These are phyloP conservation scores for Moesziomyces aphidis DNA, from an alignment of 1,284 basidiomycete genomes.

Conservation along the genomic window DNA sequence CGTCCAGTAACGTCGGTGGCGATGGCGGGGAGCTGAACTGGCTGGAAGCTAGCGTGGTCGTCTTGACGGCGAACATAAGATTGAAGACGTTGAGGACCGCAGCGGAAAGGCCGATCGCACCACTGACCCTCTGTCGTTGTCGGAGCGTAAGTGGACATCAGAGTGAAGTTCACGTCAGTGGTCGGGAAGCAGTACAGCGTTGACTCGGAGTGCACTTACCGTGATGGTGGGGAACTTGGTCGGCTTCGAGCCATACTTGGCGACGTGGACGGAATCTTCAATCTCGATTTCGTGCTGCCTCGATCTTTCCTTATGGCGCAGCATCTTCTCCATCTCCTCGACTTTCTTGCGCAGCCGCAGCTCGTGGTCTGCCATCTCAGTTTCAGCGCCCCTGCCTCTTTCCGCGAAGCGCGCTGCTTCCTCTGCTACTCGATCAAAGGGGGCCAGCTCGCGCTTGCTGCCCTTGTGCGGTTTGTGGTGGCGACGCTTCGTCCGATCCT, in stretches of 20 bases:
- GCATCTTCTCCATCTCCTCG: not conserved
- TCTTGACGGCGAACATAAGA: slow-evolving; percentile 27
- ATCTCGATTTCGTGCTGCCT: slow-evolving; percentile 11
- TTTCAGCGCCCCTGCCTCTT: not conserved
- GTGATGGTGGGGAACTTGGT: slow-evolving; percentile 34
- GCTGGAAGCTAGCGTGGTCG: slow-evolving; percentile 20
- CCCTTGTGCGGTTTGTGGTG: not conserved
- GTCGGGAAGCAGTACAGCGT: not conserved
- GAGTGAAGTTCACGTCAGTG: not conserved
- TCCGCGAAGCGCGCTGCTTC: not conserved
- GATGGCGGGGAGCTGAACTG: slow-evolving; percentile 29
- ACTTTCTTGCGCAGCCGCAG: not conserved
- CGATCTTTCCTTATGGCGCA: not conserved
- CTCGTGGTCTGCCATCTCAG: not conserved
- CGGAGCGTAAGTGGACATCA: not conserved
- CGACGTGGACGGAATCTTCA: slow-evolving; percentile 23
- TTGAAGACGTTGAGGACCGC: slow-evolving; percentile 32
- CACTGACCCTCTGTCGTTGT: slow-evolving; percentile 8
- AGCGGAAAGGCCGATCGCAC: slow-evolving; percentile 17
- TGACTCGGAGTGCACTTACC: slow-evolving; percentile 3
- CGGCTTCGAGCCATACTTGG: slow-evolving; percentile 20
- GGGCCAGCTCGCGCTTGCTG: not conserved
- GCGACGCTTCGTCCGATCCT: not conserved
- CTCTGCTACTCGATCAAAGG: not conserved
- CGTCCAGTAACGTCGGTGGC: slow-evolving; percentile 38